phyloP scores from a whole-genome alignment of 2,329 filamentous ascomycete species.

The Aspergillus latus region DNA sequence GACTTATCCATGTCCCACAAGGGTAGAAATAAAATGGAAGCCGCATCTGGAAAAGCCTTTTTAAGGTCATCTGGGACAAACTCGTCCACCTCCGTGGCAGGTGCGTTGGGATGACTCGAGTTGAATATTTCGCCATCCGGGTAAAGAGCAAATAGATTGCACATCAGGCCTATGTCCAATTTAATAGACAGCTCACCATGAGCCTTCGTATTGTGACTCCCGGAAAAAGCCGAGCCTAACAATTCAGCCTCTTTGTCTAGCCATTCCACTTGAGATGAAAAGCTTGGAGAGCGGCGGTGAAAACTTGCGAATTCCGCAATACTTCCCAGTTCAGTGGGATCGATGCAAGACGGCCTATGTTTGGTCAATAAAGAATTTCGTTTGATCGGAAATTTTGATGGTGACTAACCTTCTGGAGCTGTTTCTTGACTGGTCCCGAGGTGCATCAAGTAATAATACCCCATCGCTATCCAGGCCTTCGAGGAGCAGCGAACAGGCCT shows the following conservation, averaged over 20 bases:
- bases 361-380: neutral
- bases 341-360: too few relatives aligned
- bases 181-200: too few relatives aligned
- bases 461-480: slow-evolving; percentile 43
- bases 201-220: too few relatives aligned
- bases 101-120: neutral
- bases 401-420: slow-evolving; percentile 15
- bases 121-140: slow-evolving; percentile 21
- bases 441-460: slow-evolving; percentile 28
- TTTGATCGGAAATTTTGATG: neutral
- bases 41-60: slow-evolving; percentile 25
- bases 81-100: neutral
- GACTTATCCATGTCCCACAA: slow-evolving; percentile 37
- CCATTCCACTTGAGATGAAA: too few relatives aligned
- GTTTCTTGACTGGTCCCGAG: slow-evolving; percentile 19
- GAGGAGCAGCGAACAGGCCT: slow-evolving; percentile 45
- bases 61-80: slow-evolving; percentile 16
- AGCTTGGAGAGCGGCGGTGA: too few relatives aligned
- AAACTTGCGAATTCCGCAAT: too few relatives aligned
- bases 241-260: too few relatives aligned
- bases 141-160: slow-evolving; percentile 20
- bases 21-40: slow-evolving; percentile 32
- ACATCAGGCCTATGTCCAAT: slow-evolving; percentile 19
- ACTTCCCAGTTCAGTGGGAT: too few relatives aligned
- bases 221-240: too few relatives aligned